Conservation (phyloP, 768 basidiomycete genomes). For the Russula griseocarnosa region DNA sequence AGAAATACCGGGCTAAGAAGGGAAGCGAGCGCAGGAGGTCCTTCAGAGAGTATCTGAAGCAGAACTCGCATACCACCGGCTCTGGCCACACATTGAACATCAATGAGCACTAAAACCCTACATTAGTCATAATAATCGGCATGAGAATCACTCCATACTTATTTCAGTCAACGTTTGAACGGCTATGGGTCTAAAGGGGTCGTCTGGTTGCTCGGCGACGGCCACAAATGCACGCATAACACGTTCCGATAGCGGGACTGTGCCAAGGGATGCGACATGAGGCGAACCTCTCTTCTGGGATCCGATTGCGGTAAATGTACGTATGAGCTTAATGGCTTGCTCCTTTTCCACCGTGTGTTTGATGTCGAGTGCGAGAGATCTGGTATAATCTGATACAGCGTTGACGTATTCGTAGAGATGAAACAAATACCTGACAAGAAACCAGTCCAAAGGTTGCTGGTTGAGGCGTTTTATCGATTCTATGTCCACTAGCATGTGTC, state of each 20-base stretch:
- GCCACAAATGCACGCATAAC: constrained; percentile 89
- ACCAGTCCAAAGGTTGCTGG: constrained; percentile 75
- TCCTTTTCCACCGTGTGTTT: constrained; percentile 83
- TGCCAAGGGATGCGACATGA: constrained; percentile 40
- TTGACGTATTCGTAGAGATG: constrained; percentile 11
- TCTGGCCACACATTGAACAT: constrained; percentile 73
- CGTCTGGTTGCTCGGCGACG: constrained; percentile 88
- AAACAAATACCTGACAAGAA: constrained; percentile 70
- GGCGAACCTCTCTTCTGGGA: constrained; percentile 51
- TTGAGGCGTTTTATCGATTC: constrained; percentile 65
- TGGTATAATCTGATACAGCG: constrained; percentile 33
- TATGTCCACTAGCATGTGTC: constrained; percentile 70
- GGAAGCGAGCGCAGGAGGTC: constrained; percentile 75
- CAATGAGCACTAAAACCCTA: constrained; percentile 66
- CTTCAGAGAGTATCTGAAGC: constrained; percentile 84
- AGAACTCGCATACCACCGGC: constrained; percentile 85
- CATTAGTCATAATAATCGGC: constrained; percentile 6
- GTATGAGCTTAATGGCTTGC: constrained; percentile 86
- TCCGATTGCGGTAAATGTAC: constrained; percentile 74
- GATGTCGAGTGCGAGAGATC: constrained; percentile 81
- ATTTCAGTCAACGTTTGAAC: constrained; percentile 90
- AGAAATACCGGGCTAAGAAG: constrained; percentile 77
- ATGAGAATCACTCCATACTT: constrained; percentile 40
- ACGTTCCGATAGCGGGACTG: constrained; percentile 63
- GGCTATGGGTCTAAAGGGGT: constrained; percentile 77